These are phyloP conservation scores for Populus tomentosa DNA, from an alignment of 441 rosid species.

Conservation along the genomic window DNA sequence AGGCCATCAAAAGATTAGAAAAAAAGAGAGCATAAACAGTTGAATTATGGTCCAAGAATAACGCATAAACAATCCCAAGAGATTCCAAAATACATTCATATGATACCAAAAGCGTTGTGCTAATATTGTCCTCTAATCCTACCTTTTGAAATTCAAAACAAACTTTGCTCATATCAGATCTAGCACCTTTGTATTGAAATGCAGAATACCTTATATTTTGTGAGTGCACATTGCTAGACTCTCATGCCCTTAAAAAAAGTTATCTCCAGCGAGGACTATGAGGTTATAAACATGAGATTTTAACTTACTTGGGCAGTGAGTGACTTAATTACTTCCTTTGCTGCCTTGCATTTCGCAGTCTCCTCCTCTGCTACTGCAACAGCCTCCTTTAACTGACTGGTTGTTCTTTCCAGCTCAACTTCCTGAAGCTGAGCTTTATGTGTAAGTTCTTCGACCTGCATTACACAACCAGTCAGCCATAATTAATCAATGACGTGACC, in stretches of 20 bases:
- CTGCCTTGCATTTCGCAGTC: conserved; percentile 85
- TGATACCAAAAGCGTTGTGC: neutral
- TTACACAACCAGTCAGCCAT: conserved; percentile 21
- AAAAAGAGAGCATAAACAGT: too few species aligned
- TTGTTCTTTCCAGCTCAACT: conserved; percentile 79
- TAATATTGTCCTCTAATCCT: neutral
- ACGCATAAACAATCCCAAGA: too few species aligned
- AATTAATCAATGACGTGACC: neutral
- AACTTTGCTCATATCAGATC: neutral
- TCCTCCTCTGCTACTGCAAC: conserved; percentile 82
- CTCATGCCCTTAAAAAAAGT: neutral
- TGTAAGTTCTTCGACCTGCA: conserved; percentile 84
- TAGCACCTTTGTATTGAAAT: neutral
- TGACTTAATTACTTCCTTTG: conserved; percentile 98
- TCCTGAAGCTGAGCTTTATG: conserved; percentile 83
- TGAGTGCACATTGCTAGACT: neutral
- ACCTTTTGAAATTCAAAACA: neutral
- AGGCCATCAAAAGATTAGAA: too few species aligned
- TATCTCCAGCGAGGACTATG: neutral
- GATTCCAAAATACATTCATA: neutral
- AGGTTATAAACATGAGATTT: neutral
- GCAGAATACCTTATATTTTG: neutral
- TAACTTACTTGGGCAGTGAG: conserved; percentile 89
- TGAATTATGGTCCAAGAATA: too few species aligned
- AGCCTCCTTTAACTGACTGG: conserved; percentile 85